phyloP scores from a whole-genome alignment of 148 eudicot species.

The Rhododendron mucronatum region DNA sequence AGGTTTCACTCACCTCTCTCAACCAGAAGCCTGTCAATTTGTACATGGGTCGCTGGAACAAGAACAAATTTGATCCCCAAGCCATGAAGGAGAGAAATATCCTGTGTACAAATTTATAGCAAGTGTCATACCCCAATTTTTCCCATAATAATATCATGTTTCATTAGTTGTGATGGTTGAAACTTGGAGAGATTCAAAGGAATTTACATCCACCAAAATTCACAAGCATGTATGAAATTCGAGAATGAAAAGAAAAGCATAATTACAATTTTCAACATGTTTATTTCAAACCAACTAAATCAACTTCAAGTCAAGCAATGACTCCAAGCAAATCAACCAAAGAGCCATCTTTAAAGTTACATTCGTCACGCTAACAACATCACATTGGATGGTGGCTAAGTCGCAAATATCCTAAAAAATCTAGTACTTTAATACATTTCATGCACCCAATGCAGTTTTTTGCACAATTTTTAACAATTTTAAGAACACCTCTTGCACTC shows the following conservation, averaged over 20 bases:
- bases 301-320: background rate
- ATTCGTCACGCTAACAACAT: background rate
- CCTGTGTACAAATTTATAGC: conserved; percentile 41
- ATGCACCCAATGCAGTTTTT: background rate
- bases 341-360: background rate
- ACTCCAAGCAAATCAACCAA: background rate
- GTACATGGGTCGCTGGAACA: conserved; percentile 89
- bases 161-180: background rate
- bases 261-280: background rate
- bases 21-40: conserved; percentile 73
- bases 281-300: background rate
- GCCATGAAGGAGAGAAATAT: conserved; percentile 85
- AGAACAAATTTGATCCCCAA: conserved; percentile 86
- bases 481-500: background rate
- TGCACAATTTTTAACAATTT: background rate
- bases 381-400: background rate
- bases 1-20: conserved; percentile 55
- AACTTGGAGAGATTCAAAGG: background rate
- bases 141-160: background rate
- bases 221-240: background rate
- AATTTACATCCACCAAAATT: background rate
- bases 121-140: background rate
- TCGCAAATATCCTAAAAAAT: background rate
- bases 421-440: background rate
- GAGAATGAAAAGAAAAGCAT: background rate